phyloP scores from a whole-genome alignment of 306 rosid species.

The Morella rubra region DNA sequence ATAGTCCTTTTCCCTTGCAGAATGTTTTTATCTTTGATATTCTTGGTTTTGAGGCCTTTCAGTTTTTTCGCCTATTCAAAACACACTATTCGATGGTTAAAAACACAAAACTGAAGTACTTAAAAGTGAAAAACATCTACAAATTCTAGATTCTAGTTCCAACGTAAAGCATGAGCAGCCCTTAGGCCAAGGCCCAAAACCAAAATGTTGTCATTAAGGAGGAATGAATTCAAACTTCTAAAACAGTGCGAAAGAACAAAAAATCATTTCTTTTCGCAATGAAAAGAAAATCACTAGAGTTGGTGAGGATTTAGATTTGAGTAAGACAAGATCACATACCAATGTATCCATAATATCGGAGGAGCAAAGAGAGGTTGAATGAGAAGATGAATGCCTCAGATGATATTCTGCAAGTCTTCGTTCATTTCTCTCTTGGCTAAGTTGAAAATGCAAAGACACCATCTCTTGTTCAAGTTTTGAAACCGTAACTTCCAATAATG shows the following conservation, averaged over 20 bases:
- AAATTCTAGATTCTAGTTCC: not conserved
- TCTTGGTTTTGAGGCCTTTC: not conserved
- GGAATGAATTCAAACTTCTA: not conserved
- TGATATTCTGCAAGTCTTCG: constrained; percentile 68
- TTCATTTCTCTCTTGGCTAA: constrained; percentile 83
- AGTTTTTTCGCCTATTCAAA: not conserved
- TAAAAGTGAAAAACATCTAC: not conserved
- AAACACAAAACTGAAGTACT: not conserved
- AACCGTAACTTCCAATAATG: constrained; percentile 48
- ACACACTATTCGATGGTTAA: not conserved
- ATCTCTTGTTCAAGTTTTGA: constrained; percentile 58
- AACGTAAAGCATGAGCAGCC: not conserved
- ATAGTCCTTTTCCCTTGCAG: not conserved
- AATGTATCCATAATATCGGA: constrained; percentile 27
- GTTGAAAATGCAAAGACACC: constrained; percentile 72
- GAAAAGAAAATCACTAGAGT: not conserved
- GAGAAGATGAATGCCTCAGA: constrained; percentile 53
- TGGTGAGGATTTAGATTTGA: not conserved
- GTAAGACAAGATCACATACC: constrained; percentile 33
- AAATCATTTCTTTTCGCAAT: not conserved
- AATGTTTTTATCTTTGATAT: not conserved
- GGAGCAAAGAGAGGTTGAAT: constrained; percentile 42
- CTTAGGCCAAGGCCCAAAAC: not conserved
- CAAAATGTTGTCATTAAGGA: no score
- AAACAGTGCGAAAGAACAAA: no score